phyloP scores from a whole-genome alignment of 192 early-diverging fungal genomes.

The Coemansia erecta region DNA sequence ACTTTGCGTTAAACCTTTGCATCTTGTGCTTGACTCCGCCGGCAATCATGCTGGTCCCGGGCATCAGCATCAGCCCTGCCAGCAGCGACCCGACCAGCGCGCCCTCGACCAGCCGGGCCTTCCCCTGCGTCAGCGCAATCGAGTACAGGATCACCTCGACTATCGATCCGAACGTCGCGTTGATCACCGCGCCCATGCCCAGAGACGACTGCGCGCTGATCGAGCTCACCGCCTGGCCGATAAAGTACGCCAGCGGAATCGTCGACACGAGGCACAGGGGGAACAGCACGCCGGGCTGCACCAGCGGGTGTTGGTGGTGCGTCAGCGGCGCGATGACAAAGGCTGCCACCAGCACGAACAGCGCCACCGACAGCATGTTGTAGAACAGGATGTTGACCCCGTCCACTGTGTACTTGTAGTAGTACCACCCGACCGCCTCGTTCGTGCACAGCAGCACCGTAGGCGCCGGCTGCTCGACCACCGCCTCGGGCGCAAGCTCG shows the following conservation, averaged over 20 bases:
- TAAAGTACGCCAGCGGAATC: constrained; percentile 92
- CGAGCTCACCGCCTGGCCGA: constrained; percentile 94
- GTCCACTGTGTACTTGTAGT: constrained; percentile 95
- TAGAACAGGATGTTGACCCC: constrained; percentile 97
- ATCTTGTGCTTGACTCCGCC: constrained; percentile 89
- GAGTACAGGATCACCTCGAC: constrained; percentile 94
- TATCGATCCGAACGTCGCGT: constrained; percentile 96
- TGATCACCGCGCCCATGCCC: constrained; percentile 93
- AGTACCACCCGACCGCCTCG: constrained; percentile 85
- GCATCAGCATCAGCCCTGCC: constrained; percentile 85
- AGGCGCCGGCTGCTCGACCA: constrained; percentile 42
- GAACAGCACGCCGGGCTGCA: constrained; percentile 66
- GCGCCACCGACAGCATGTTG: constrained; percentile 80
- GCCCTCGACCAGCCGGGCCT: constrained; percentile 84
- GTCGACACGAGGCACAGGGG: constrained; percentile 71
- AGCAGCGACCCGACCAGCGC: constrained; percentile 89
- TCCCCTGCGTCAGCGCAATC: constrained; percentile 85
- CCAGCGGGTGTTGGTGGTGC: constrained; percentile 54
- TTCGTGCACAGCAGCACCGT: constrained; percentile 83
- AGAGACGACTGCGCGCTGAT: constrained; percentile 93
- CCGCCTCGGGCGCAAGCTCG: background rate
- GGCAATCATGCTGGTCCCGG: constrained; percentile 91
- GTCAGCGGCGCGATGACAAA: constrained; percentile 64
- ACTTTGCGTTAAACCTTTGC: constrained; percentile 92
- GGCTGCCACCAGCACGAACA: constrained; percentile 81